phyloP scores from a whole-genome alignment of 2,329 filamentous ascomycete species.

The Fusarium tanahbumbuense region DNA sequence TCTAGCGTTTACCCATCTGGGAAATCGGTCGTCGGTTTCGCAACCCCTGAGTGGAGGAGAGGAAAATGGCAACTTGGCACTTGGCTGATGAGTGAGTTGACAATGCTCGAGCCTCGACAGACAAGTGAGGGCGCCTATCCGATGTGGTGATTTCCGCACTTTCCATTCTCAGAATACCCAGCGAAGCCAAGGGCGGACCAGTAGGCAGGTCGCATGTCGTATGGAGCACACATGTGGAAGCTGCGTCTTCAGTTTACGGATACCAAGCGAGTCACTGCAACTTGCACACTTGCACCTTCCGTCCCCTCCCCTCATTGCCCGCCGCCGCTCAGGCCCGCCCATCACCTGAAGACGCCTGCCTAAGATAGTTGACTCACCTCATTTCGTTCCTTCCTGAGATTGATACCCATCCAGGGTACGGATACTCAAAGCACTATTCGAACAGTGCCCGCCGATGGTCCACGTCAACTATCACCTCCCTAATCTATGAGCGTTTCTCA shows the following conservation, averaged over 20 bases:
- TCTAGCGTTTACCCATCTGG: slow-evolving; percentile 16
- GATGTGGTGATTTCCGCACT: slow-evolving; percentile 15
- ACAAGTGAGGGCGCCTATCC: slow-evolving; percentile 13
- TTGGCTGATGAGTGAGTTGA: slow-evolving; percentile 25
- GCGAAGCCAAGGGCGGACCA: slow-evolving; percentile 8
- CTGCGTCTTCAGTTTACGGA: background rate
- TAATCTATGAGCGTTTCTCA: slow-evolving; percentile 7
- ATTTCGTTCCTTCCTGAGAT: background rate
- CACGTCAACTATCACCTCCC: slow-evolving; percentile 9
- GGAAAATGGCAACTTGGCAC: slow-evolving; percentile 19
- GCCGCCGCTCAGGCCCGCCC: background rate
- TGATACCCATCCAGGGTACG: background rate
- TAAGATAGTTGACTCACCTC: slow-evolving; percentile 4
- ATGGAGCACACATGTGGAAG: background rate
- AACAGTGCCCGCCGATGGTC: background rate
- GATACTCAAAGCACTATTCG: background rate
- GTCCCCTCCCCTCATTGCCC: background rate
- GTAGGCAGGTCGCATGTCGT: slow-evolving; percentile 1
- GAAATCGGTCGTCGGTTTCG: slow-evolving; percentile 20
- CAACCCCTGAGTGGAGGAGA: slow-evolving; percentile 34
- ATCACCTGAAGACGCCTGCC: background rate
- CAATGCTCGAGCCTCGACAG: background rate
- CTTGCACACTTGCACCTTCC: background rate
- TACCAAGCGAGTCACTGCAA: slow-evolving; percentile 5
- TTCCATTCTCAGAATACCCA: slow-evolving; percentile 1